Base-by-base conservation (phyloP, 345 rosid genomes). In the Erysimum cheiranthoides region DNA sequence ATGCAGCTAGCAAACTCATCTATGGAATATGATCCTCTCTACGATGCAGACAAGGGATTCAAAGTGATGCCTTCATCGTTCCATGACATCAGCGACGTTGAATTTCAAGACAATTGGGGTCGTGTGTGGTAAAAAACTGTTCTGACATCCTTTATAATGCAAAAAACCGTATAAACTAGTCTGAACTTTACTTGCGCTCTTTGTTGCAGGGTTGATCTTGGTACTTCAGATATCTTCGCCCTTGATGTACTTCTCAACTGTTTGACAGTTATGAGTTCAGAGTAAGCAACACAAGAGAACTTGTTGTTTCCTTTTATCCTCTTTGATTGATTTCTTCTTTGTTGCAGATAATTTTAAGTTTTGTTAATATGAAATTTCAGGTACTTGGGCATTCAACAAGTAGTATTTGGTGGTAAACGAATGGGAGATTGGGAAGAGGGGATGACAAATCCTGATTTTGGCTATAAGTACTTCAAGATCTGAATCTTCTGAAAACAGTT, bases 341-440 rank as follows among this genome's bases (percentile, higher is more conserved):
- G 40, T 17, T 49, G 58, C 64, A 40, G 31, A 60, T 11, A 72
- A 32, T 27, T 51, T 32, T 2, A 53, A 4, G 0, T 46, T 47
- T 63, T 30, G 27, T 18, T 67, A 0, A 53, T 28, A 43, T 52
- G 66, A 61, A 45, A 18, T 80, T 71, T 67, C 88, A 94, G 95
- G 73, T 88, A 92, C 74, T 64, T 86, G 30, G 96, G 96, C 58
- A 89, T 94, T 77, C 93, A 92, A 42, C 97, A 94, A 77, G 84
- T 86, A 49, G 90, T 94, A 68, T 92, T 94, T 53, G 95, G 98
- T 39, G 96, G 97, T 36, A 87, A 80, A 47, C 69, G 82, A 51
- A 66, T 93, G 80, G 97, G 95, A 49, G 98, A 93, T 68, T 93
- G 98, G 98, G 97, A 94, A 86, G 97, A 90, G 68, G 93, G 90